Conservation (phyloP, 768 basidiomycete genomes). For the Macrocybe gigantea region DNA sequence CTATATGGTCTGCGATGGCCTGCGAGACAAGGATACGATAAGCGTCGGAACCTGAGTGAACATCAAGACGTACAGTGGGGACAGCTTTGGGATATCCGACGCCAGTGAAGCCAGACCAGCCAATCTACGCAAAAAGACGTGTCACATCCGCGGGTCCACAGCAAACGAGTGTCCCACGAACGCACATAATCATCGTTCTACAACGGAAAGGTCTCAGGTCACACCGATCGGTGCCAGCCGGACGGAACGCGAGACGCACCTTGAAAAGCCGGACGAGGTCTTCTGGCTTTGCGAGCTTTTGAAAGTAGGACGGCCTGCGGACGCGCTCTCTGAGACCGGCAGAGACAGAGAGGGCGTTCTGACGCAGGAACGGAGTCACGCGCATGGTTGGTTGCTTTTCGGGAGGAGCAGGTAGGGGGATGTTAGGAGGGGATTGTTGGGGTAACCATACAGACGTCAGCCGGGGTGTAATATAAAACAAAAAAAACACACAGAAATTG, state of each 20-base stretch:
- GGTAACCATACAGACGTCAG: too few relatives aligned
- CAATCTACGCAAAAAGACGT: slow-evolving; percentile 26
- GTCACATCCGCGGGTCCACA: not conserved
- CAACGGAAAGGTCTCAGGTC: not conserved
- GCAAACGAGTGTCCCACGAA: slow-evolving; percentile 1
- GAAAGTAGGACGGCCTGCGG: slow-evolving; percentile 29
- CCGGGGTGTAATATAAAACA: too few relatives aligned
- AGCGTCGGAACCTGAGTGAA: not conserved
- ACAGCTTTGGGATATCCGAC: slow-evolving; percentile 44
- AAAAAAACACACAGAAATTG: not conserved
- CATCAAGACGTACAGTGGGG: slow-evolving; percentile 28
- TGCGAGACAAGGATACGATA: slow-evolving; percentile 4
- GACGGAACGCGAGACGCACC: slow-evolving; percentile 14
- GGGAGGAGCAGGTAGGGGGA: too few relatives aligned
- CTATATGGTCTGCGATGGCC: slow-evolving; percentile 42
- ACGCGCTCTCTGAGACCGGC: slow-evolving; percentile 37
- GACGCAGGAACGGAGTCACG: slow-evolving; percentile 20
- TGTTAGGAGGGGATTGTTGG: too few relatives aligned
- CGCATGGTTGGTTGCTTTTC: slow-evolving; percentile 17
- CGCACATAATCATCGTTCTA: slow-evolving; percentile 43
- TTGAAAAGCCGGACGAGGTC: slow-evolving; percentile 38
- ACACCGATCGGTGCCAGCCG: not conserved
- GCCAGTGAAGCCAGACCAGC: slow-evolving; percentile 46
- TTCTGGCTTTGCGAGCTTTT: slow-evolving; percentile 27
- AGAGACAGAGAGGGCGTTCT: slow-evolving; percentile 20